Conservation (phyloP, 2,329 filamentous ascomycete species). For the Fusarium subtropicale region DNA sequence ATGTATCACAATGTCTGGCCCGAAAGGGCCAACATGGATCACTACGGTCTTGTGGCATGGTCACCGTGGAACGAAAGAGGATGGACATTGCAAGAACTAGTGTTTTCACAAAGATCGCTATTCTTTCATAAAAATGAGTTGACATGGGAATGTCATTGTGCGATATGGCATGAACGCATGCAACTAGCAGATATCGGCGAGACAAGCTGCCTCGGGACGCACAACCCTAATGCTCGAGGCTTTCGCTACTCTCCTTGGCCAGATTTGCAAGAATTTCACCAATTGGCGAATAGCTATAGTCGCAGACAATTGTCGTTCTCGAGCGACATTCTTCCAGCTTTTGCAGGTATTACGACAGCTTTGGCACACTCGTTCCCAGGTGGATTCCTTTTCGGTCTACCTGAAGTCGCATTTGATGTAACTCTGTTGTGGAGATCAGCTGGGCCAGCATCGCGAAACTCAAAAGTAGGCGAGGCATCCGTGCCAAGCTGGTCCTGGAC, state of each 20-base stretch:
- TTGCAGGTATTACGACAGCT: neutral
- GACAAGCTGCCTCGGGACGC: neutral
- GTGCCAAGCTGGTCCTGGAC: constrained; percentile 1
- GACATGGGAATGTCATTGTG: neutral
- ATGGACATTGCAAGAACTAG: neutral
- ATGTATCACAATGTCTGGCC: neutral
- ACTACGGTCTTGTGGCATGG: neutral
- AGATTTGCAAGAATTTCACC: neutral
- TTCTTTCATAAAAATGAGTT: neutral
- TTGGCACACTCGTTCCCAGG: neutral
- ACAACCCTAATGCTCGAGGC: neutral
- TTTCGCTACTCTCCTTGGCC: constrained; percentile 1
- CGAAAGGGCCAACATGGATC: neutral
- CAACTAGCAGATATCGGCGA: neutral
- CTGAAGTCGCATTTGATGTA: neutral
- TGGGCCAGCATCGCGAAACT: neutral
- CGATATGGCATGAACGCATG: constrained; percentile 1
- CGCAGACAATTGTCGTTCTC: neutral
- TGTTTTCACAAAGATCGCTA: neutral
- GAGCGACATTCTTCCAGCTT: neutral
- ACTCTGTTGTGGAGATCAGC: neutral
- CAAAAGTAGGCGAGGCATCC: neutral
- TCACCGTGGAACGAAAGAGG: neutral
- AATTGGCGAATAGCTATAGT: neutral
- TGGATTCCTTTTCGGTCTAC: neutral